phyloP scores from a whole-genome alignment of 345 rosid species.

The Lumnitzera racemosa region DNA sequence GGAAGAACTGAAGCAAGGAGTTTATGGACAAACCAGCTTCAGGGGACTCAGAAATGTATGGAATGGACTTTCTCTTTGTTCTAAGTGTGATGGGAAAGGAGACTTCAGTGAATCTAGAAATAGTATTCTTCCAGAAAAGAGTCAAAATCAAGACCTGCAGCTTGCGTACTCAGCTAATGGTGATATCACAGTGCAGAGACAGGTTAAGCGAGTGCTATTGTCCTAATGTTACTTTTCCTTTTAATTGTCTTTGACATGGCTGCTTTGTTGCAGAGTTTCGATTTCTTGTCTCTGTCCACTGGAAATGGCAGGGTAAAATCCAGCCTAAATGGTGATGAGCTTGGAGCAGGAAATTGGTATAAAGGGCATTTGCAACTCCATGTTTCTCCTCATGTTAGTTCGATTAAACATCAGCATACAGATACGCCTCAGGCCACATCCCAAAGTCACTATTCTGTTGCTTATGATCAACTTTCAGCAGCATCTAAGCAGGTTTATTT shows the following conservation, averaged over 20 bases:
- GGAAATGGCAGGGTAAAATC: slow-evolving; percentile 24
- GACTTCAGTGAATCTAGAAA: slow-evolving; percentile 19
- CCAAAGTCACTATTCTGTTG: slow-evolving; percentile 21
- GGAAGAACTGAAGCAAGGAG: slow-evolving; percentile 24
- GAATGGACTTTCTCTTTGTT: slow-evolving; percentile 9
- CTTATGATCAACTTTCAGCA: slow-evolving; percentile 37
- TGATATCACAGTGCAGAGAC: slow-evolving; percentile 27
- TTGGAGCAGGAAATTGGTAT: slow-evolving; percentile 18
- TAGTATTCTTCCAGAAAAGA: slow-evolving; percentile 15
- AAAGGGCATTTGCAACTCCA: slow-evolving; percentile 25
- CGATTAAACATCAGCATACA: slow-evolving; percentile 29
- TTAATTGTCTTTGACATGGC: slow-evolving; percentile 11
- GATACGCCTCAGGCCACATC: slow-evolving; percentile 18
- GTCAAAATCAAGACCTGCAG: slow-evolving; percentile 21
- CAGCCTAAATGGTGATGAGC: slow-evolving; percentile 3
- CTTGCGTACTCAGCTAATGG: slow-evolving; percentile 14
- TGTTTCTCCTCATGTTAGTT: slow-evolving; percentile 23
- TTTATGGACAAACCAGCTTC: slow-evolving; percentile 16
- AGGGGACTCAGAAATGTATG: slow-evolving; percentile 15
- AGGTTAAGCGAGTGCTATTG: slow-evolving; percentile 24
- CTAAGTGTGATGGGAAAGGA: slow-evolving; percentile 10
- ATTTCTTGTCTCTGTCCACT: slow-evolving; percentile 55
- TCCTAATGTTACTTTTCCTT: slow-evolving; percentile 1
- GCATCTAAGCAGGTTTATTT: slow-evolving; percentile 51
- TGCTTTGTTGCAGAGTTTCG: slow-evolving; percentile 36